Base-by-base conservation (phyloP, 441 rosid genomes). In the Erysimum cheiri region DNA sequence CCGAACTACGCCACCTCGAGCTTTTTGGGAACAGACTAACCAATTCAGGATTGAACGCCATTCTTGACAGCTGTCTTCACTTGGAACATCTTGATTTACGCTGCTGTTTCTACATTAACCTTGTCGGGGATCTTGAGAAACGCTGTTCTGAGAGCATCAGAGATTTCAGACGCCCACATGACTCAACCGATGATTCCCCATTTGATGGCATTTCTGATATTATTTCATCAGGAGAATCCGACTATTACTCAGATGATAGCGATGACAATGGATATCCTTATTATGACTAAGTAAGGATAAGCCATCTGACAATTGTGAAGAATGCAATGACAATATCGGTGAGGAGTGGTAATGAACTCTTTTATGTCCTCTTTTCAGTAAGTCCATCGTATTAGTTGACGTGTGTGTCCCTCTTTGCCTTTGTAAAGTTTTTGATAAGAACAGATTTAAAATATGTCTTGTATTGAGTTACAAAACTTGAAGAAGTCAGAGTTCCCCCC, bases 31-130 rank as follows among this genome's bases (percentile, higher is more conserved):
- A 83, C 68, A 60, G 66, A 64, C 33, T 90, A 60, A 84, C 91
- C 32, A 65, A 88, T 49, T 22, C 32, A 8, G 94, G 91, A 19
- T 60, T 88, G 79, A 52, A 39, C 63, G 87, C 80, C 4, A 84
- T 90, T 72, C 86, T 88, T 2, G 74, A 84, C 19, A 76, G 78
- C 12, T 90, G 94, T 64, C 87, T 68, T 44, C 78, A 69, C 66
- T 84, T 87, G 2, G 83, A 83, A 67, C 81, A 70, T 5, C 89
- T 90, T 22, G 89, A 90, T 79, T 41, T 90, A 67, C 85, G 89
- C 24, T 78, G 69, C 37, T 88, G 90, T 66, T 86, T 75, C 75
- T 78, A 90, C 65, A 61, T 90, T 32, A 10, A 12, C 48, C 37
- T 86, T 50, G 64, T 14, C 7, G 80, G 79, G 55, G 49, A 71